phyloP scores from a whole-genome alignment of 1,284 basidiomycete genomes.

The Malassezia cuniculi region DNA sequence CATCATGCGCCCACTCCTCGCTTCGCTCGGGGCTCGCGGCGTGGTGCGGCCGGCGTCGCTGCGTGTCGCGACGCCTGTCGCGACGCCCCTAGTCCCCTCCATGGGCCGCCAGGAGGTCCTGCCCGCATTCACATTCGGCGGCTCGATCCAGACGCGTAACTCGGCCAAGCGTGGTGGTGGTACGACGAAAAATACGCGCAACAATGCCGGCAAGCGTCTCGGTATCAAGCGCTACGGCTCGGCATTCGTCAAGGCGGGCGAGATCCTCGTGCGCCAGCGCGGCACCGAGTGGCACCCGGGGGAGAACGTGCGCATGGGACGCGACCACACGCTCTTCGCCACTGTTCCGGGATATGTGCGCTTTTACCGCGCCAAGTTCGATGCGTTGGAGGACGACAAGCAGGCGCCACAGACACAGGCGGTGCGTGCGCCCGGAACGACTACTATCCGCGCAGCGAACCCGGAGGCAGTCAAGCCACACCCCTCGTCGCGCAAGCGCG shows the following conservation, averaged over 20 bases:
- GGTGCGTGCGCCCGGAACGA: slow-evolving; percentile 19
- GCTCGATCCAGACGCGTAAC: slow-evolving; percentile 40
- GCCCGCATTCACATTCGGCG: slow-evolving; percentile 33
- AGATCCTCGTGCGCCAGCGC: slow-evolving; percentile 41
- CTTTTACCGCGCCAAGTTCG: slow-evolving; percentile 31
- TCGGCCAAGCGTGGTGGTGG: slow-evolving; percentile 44
- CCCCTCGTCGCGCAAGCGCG: slow-evolving; percentile 26
- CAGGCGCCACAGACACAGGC: slow-evolving; percentile 4
- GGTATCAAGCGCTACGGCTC: slow-evolving; percentile 41
- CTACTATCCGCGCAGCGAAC: slow-evolving; percentile 1
- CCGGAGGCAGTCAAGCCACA: slow-evolving; percentile 18
- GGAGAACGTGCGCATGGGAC: slow-evolving; percentile 37
- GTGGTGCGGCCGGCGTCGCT: slow-evolving; percentile 20
- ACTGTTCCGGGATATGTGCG: slow-evolving; percentile 38
- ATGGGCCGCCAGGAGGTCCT: slow-evolving; percentile 12
- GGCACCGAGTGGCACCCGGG: slow-evolving; percentile 43
- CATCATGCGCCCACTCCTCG: neutral
- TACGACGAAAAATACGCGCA: slow-evolving; percentile 43
- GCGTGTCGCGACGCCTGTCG: slow-evolving; percentile 19
- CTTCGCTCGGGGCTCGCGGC: neutral
- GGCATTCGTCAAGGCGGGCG: slow-evolving; percentile 31
- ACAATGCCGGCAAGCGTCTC: slow-evolving; percentile 40
- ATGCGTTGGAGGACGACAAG: too few species aligned
- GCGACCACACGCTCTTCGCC: slow-evolving; percentile 43
- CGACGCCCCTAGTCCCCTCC: slow-evolving; percentile 3